phyloP scores from a whole-genome alignment of 192 early-diverging fungal genomes.

The Mortierella claussenii region DNA sequence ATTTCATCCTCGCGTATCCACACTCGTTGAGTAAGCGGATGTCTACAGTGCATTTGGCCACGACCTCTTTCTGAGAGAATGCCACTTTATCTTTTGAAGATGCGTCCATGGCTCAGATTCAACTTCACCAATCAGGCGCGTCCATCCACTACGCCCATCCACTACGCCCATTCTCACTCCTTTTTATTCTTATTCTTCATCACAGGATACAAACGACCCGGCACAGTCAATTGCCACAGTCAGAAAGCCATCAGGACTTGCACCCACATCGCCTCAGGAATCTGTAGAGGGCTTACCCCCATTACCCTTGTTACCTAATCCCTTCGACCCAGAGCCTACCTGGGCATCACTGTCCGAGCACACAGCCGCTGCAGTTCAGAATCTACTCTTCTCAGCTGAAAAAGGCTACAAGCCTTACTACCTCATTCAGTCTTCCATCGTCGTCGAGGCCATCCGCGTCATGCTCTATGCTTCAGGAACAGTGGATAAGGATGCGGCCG shows the following conservation, averaged over 20 bases:
- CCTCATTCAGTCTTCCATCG: slow-evolving; percentile 58
- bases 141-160: too few species aligned
- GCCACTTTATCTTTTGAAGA: neutral
- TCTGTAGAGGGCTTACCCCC: slow-evolving; percentile 49
- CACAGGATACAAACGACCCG: slow-evolving; percentile 37
- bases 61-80: too few species aligned
- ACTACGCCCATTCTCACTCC: neutral
- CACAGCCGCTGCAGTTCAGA: slow-evolving; percentile 60
- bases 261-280: slow-evolving; percentile 53
- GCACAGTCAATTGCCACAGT: slow-evolving; percentile 33
- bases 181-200: too few species aligned
- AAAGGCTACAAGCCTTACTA: slow-evolving; percentile 70
- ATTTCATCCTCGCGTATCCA: neutral
- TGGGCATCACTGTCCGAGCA: slow-evolving; percentile 63
- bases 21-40: too few species aligned
- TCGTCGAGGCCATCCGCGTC: slow-evolving; percentile 83
- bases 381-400: slow-evolving; percentile 58
- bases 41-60: too few species aligned
- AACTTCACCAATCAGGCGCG: neutral
- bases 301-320: slow-evolving; percentile 35
- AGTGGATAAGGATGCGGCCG: slow-evolving; percentile 70
- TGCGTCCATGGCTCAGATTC: too few species aligned
- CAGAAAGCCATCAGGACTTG: slow-evolving; percentile 42
- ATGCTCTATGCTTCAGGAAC: slow-evolving; percentile 85
- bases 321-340: slow-evolving; percentile 37